A percentile compares a stretch with the other conserved stretches of the same genome.
Evolutionary conservation across 495 filamentous ascomycete genomes (phyloP).

Genomic region (Aspergillus incahuasiensis): DNA sequence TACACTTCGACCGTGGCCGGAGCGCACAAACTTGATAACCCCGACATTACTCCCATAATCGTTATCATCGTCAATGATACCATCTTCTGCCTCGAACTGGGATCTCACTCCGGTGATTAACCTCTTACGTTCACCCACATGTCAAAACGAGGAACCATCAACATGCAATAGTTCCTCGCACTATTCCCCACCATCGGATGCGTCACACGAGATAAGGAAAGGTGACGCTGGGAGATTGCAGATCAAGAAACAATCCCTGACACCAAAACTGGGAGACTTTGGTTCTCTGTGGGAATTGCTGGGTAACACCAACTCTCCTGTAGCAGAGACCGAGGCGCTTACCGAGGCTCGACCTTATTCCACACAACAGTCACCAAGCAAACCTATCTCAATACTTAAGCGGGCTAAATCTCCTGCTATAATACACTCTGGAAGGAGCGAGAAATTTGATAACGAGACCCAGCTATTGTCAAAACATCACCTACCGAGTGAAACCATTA

Average conservation of each 20-base stretch:
- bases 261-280: constrained; percentile 36
- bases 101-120: constrained; percentile 47
- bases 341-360: too few relatives aligned
- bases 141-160: constrained; percentile 13
- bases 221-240: constrained; percentile 3
- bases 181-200: background rate
- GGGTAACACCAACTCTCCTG: constrained; percentile 3
- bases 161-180: constrained; percentile 10
- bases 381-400: too few relatives aligned
- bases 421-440: too few relatives aligned
- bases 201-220: constrained; percentile 5
- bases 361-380: too few relatives aligned
- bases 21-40: too few relatives aligned
- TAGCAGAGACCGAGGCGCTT: too few relatives aligned
- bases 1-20: too few relatives aligned
- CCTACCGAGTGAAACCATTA: constrained; percentile 5
- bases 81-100: constrained; percentile 35
- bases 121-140: constrained; percentile 40
- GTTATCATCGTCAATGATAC: constrained; percentile 26
- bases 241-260: background rate
- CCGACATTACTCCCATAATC: too few relatives aligned
- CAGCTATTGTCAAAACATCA: background rate
- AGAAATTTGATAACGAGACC: background rate
- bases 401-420: too few relatives aligned
- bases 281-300: constrained; percentile 35